These are phyloP conservation scores for Neltuma alba DNA, from an alignment of 306 rosid genomes.

Conservation along the genomic window DNA sequence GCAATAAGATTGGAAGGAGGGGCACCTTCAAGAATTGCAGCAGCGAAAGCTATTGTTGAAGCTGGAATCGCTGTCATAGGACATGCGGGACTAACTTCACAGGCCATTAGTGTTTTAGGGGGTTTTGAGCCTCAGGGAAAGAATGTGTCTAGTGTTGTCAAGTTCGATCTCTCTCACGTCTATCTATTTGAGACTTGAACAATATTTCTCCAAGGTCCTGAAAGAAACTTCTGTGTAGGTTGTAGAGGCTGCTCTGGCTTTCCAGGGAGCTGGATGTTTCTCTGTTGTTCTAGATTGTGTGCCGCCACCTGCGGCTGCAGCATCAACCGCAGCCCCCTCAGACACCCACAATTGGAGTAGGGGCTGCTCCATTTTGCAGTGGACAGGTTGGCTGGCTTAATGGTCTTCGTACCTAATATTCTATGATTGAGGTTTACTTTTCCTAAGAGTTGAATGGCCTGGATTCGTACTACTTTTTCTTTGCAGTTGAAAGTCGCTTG, in stretches of 20 bases:
- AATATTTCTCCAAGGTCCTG: neutral
- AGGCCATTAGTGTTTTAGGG: constrained; percentile 94
- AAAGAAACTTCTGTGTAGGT: constrained; percentile 51
- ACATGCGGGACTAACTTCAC: constrained; percentile 94
- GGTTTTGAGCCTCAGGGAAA: constrained; percentile 93
- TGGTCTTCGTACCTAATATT: constrained; percentile 4
- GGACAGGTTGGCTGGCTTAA: constrained; percentile 68
- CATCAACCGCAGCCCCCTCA: constrained; percentile 75
- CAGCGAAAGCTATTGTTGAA: constrained; percentile 83
- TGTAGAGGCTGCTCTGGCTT: constrained; percentile 87
- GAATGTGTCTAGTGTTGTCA: constrained; percentile 72
- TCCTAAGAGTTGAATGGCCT: neutral
- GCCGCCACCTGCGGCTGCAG: constrained; percentile 86
- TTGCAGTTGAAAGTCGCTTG: neutral
- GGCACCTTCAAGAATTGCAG: constrained; percentile 72
- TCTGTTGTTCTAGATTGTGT: constrained; percentile 89
- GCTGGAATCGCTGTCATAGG: constrained; percentile 96
- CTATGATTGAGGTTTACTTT: constrained; percentile 1
- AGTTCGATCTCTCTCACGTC: constrained; percentile 46
- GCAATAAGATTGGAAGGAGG: constrained; percentile 94
- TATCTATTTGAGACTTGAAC: constrained; percentile 14
- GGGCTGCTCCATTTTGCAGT: constrained; percentile 96
- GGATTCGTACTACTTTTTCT: neutral
- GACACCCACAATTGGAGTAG: constrained; percentile 90
- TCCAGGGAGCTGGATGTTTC: constrained; percentile 90